Base-by-base conservation (phyloP, 164 flowering plant species). In the Vitis riparia region DNA sequence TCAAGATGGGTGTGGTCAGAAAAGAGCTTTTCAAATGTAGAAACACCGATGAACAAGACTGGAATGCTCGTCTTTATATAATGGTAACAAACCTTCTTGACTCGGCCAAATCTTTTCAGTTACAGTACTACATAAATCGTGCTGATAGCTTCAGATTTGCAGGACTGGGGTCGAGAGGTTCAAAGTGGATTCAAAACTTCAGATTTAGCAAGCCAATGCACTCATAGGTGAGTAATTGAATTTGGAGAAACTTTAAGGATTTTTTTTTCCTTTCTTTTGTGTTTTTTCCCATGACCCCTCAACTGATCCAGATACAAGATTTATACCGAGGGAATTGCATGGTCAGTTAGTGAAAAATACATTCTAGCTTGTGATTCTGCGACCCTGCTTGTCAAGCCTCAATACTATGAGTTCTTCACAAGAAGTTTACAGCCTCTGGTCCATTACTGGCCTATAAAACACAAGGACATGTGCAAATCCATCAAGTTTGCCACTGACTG, bases 401-500 rank as follows among this genome's bases (percentile, higher is more conserved):
- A 8, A 0, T 71, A 63, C 57, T 27, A 56, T 15, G 73, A 71
- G 30, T 63, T 71, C 67, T 71, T 57, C 69, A 57, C 23, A 2
- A 57, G 74, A 56, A 23, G 74, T 0, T 3, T 71, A 30, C 9
- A 47, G 6, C 73, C 73, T 3, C 16, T 64, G 67, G 29, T 49
- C 23, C 29, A 64, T 19, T 51, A 63, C 66, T 91, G 96, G 96
- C 96, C 96, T 0, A 77, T 91, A 23, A 77, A 74, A 15, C 64
- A 62, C 17, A 30, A 76, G 7, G 60, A 76, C 73, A 78, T 73
- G 52, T 90, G 96, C 71, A 71, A 64, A 52, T 81, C 87, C 2
- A 75, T 90, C 13, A 85, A 90, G 63, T 90, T 78, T 61, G 95
- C 92, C 0, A 91, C 87, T 1, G 81, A 90, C 44, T 91, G 93